These are phyloP conservation scores for Cryptococcus sp. DNA, from an alignment of 1,284 basidiomycete species.

Conservation along the genomic window DNA sequence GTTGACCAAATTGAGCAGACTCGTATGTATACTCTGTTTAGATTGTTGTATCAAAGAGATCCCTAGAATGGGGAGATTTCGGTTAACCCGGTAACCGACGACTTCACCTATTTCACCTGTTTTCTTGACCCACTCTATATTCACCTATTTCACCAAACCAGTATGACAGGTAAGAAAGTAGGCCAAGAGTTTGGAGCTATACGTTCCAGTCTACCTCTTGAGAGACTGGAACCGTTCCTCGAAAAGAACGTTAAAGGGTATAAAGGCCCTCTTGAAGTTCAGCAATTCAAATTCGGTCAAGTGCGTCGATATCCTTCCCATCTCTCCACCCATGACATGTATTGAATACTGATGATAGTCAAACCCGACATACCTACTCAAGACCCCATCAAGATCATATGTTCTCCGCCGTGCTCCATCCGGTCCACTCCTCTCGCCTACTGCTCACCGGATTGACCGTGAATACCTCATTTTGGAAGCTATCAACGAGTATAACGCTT, in stretches of 20 bases:
- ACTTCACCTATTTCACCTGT: too few species aligned
- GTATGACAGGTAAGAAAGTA: not conserved
- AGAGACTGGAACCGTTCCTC: conserved; percentile 66
- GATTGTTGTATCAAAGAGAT: not conserved
- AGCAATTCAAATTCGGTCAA: conserved; percentile 92
- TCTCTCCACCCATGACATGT: not conserved
- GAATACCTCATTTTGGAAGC: conserved; percentile 79
- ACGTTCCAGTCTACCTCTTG: conserved; percentile 65
- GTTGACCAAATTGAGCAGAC: too few species aligned
- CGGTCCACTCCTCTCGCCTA: conserved; percentile 75
- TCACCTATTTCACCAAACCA: not conserved
- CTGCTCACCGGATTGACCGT: conserved; percentile 90
- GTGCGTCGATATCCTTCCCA: conserved; percentile 38
- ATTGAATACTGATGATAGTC: conserved; percentile 54
- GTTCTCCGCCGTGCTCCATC: conserved; percentile 93
- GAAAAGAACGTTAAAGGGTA: conserved; percentile 57
- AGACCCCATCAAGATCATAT: conserved; percentile 19
- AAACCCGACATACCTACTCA: conserved; percentile 78
- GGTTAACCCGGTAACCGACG: too few species aligned
- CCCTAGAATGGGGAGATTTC: not conserved
- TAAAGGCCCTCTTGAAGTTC: conserved; percentile 65
- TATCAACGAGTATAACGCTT: conserved; percentile 65
- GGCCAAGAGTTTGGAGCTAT: conserved; percentile 42
- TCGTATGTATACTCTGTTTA: not conserved
- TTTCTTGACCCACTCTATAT: too few species aligned